Evolutionary conservation across 2,329 filamentous ascomycete species (phyloP), one percentile per base, ranked within the genome.

Genomic region (Phoma sp.): DNA sequence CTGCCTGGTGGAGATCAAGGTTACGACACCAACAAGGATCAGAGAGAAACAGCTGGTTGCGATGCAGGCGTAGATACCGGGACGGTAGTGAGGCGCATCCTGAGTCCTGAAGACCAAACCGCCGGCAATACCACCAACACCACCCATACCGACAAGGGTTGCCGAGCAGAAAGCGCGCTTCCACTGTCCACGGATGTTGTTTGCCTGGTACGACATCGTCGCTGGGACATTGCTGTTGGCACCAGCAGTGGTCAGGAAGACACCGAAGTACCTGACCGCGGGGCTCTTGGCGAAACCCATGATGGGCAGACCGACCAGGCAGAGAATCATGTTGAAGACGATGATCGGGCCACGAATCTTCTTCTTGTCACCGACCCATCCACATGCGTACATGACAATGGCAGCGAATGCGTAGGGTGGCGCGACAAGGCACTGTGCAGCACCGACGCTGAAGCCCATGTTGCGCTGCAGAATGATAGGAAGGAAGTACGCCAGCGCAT

Each of bases 101-200:
- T 56, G 53, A 5, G 66, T 56, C 28, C 72, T 81, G 76, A 93
- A 95, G 10, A 93, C 87, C 51, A 91, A 78, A 61, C 84, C 85
- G 21, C 90, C 90, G 1, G 85, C 84, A 59, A 95, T 95, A 28
- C 91, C 91, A 30, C 91, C 91, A 21, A 96, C 79, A 2, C 89
- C 90, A 7, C 90, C 90, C 42, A 90, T 85, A 1, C 88, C 89
- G 3, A 95, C 88, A 2, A 93, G 82, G 0, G 87, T 88, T 2
- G 91, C 89, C 54, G 86, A 90, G 71, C 86, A 88, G 62, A 95
- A 87, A 1, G 91, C 91, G 40, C 92, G 85, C 78, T 93, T 96
- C 90, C 91, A 96, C 76, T 95, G 91, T 0, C 91, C 91, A 47
- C 90, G 87, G 67, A 96, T 88, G 75, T 96, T 96, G 77, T 93